phyloP scores from a whole-genome alignment of 371 early-diverging fungal genomes.

The Encephalitozoon intestinalis region DNA sequence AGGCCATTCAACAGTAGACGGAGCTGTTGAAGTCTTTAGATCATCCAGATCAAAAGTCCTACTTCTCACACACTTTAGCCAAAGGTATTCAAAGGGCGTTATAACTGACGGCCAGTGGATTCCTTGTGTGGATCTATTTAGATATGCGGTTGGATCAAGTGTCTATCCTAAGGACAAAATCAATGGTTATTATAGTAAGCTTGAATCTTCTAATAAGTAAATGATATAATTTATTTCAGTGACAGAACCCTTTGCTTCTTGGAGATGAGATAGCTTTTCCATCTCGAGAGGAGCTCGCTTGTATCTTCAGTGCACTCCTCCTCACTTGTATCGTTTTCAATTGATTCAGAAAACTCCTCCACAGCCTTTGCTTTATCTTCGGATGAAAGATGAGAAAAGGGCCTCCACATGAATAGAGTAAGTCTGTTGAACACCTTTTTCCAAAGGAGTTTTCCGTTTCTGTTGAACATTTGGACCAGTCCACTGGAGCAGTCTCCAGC shows the following conservation, averaged over 20 bases:
- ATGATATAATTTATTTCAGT: not conserved
- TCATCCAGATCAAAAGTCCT: conserved; percentile 71
- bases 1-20: conserved; percentile 75
- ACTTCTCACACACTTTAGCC: conserved; percentile 90
- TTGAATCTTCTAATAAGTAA: not conserved
- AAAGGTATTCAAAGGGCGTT: conserved; percentile 63
- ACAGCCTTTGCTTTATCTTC: conserved; percentile 25
- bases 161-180: not conserved
- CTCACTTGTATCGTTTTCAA: not conserved
- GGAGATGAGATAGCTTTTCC: conserved; percentile 39
- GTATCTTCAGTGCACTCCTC: not conserved
- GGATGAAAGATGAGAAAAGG: not conserved
- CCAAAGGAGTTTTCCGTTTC: conserved; percentile 43
- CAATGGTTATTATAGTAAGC: not conserved
- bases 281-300: conserved; percentile 11
- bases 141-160: not conserved
- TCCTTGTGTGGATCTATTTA: conserved; percentile 24
- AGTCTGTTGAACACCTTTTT: conserved; percentile 40
- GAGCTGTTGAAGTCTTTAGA: conserved; percentile 70
- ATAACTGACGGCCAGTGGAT: not conserved
- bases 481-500: not conserved
- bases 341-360: not conserved
- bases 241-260: not conserved
- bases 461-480: conserved; percentile 47
- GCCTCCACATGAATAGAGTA: conserved; percentile 40